Conservation (phyloP, 192 early-diverging fungal species). For the Podila horticola region DNA sequence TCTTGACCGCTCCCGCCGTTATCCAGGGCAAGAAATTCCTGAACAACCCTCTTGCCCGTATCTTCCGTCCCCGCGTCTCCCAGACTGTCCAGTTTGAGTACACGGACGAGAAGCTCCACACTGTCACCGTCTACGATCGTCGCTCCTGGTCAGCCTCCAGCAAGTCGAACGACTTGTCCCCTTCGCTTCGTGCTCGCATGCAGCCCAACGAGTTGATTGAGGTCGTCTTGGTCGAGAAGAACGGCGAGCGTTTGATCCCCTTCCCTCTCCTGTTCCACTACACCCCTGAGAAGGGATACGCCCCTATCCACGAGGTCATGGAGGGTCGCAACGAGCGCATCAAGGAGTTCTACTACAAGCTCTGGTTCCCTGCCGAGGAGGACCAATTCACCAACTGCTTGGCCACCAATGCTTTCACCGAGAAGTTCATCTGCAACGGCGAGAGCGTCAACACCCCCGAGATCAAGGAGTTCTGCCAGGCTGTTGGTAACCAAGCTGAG, state of each 20-base stretch:
- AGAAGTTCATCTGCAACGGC: constrained; percentile 73
- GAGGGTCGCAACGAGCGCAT: constrained; percentile 86
- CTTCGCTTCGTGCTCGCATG: constrained; percentile 62
- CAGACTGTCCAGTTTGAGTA: constrained; percentile 62
- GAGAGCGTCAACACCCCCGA: constrained; percentile 67
- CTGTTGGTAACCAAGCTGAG: constrained; percentile 79
- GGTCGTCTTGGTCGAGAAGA: constrained; percentile 74
- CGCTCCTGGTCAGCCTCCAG: constrained; percentile 65
- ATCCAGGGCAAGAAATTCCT: constrained; percentile 79
- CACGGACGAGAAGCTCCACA: constrained; percentile 42
- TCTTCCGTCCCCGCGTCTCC: constrained; percentile 70
- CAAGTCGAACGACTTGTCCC: constrained; percentile 56
- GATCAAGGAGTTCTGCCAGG: constrained; percentile 80
- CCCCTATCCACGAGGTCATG: constrained; percentile 90
- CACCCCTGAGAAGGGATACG: constrained; percentile 77
- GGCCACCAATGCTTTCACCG: constrained; percentile 64
- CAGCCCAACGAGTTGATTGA: constrained; percentile 60
- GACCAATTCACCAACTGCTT: constrained; percentile 56
- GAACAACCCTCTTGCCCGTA: constrained; percentile 71
- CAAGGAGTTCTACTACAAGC: constrained; percentile 85
- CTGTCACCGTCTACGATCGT: constrained; percentile 64
- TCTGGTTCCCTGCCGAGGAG: constrained; percentile 77
- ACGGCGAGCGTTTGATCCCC: constrained; percentile 71
- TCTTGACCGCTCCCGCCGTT: constrained; percentile 80
- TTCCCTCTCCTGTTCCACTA: constrained; percentile 87